Conservation (phyloP, 2,329 filamentous ascomycete species). For the Aspergillus latus region DNA sequence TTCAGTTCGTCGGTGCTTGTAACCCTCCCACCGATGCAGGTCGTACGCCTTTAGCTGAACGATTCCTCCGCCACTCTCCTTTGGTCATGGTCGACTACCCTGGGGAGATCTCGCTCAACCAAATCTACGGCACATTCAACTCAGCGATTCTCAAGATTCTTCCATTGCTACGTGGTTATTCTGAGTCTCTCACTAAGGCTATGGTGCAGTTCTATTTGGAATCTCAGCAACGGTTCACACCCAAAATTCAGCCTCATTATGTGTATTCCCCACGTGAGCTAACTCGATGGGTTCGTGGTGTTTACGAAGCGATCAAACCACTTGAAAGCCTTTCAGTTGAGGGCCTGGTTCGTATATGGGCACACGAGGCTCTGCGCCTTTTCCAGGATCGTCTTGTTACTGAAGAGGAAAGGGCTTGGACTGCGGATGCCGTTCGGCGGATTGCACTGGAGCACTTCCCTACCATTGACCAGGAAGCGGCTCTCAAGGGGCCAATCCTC, state of each 20-base stretch:
- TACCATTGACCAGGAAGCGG: constrained; percentile 86
- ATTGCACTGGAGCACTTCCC: constrained; percentile 93
- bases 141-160: constrained; percentile 95
- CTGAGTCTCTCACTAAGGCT: constrained; percentile 88
- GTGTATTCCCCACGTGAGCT: constrained; percentile 99
- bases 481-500: constrained; percentile 86
- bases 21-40: constrained; percentile 98
- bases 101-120: constrained; percentile 86
- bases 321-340: constrained; percentile 85
- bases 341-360: constrained; percentile 94
- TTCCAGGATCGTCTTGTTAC: constrained; percentile 97
- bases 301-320: constrained; percentile 95
- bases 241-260: constrained; percentile 96
- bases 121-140: constrained; percentile 99
- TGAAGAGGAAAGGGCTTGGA: constrained; percentile 94
- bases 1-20: constrained; percentile 98
- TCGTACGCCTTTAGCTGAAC: constrained; percentile 86
- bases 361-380: constrained; percentile 89
- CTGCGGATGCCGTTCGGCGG: constrained; percentile 78
- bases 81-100: constrained; percentile 99
- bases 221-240: constrained; percentile 91
- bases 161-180: constrained; percentile 88
- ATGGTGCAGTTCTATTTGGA: constrained; percentile 98
- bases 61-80: constrained; percentile 95
- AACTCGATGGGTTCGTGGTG: constrained; percentile 93